Conservation (phyloP, 176 grass and related monocot genomes). For the Tuctoria greenei region DNA sequence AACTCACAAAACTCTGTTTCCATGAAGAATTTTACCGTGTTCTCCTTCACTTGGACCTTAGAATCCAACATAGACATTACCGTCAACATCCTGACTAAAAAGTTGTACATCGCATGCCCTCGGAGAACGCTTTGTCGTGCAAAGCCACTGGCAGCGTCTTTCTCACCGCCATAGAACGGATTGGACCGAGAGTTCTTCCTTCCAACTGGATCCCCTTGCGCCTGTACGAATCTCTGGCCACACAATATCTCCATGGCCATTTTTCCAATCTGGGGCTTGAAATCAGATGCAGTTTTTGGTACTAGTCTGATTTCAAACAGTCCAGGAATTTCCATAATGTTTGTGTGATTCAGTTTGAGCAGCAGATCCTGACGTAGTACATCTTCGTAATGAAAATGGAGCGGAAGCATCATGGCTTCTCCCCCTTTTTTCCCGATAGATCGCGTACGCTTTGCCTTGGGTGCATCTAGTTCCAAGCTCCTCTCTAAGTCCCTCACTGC, state of each 20-base stretch:
- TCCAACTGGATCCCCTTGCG: background rate
- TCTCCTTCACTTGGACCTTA: slow-evolving; percentile 25
- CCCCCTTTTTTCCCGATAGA: slow-evolving; percentile 11
- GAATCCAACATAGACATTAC: slow-evolving; percentile 54
- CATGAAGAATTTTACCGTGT: slow-evolving; percentile 51
- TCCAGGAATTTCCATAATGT: slow-evolving; percentile 52
- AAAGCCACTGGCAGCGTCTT: background rate
- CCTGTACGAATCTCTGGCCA: slow-evolving; percentile 48
- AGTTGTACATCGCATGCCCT: slow-evolving; percentile 44
- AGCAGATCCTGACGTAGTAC: slow-evolving; percentile 30
- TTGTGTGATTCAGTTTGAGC: slow-evolving; percentile 51
- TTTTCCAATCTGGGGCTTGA: slow-evolving; percentile 51
- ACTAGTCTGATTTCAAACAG: slow-evolving; percentile 48
- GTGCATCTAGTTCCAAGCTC: background rate
- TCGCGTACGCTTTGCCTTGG: slow-evolving; percentile 16
- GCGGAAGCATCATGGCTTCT: slow-evolving; percentile 26
- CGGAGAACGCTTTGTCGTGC: slow-evolving; percentile 30
- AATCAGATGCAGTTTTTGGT: slow-evolving; percentile 34
- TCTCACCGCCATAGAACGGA: slow-evolving; percentile 6
- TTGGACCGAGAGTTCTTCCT: slow-evolving; percentile 35
- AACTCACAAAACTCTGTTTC: slow-evolving; percentile 53
- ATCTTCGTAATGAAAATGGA: slow-evolving; percentile 24
- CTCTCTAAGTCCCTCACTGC: background rate
- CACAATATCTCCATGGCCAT: slow-evolving; percentile 59
- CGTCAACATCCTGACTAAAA: slow-evolving; percentile 39